Percentiles rank a stretch among this genome's conserved stretches.
phyloP scores from a whole-genome alignment of 345 rosid species.

The Linum lewisii region DNA sequence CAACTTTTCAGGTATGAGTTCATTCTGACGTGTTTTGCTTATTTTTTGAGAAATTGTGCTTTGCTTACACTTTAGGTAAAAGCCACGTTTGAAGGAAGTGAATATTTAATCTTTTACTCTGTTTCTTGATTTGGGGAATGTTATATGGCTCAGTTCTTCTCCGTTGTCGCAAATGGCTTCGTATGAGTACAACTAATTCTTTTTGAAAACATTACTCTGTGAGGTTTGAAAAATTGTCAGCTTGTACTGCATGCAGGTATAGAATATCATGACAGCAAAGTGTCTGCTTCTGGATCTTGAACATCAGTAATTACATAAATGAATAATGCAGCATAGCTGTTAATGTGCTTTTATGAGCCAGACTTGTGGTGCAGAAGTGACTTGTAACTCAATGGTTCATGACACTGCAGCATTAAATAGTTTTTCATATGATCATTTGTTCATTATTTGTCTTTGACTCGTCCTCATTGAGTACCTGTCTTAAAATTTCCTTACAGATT shows the following conservation, averaged over 20 bases:
- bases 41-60: no score
- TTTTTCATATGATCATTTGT: no score
- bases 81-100: not conserved
- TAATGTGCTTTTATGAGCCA: not conserved
- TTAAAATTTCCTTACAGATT: constrained; percentile 57
- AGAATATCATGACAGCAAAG: not conserved
- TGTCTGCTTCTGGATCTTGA: constrained; percentile 1
- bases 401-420: no score
- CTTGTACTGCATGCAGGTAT: not conserved
- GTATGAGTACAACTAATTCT: not conserved
- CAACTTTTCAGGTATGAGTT: constrained; percentile 79
- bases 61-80: not conserved
- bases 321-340: not conserved
- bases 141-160: not conserved
- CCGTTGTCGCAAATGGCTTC: not conserved
- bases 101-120: not conserved
- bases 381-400: constrained; percentile 11
- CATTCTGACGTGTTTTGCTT: not conserved
- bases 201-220: not conserved
- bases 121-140: not conserved
- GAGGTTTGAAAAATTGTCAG: not conserved
- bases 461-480: no score
- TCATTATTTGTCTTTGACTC: no score
- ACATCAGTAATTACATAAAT: not conserved
- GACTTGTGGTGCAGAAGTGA: not conserved